Evolutionary conservation across 306 rosid genomes (phyloP), one percentile per base, ranked within the genome.

Genomic region (Prunus mira): DNA sequence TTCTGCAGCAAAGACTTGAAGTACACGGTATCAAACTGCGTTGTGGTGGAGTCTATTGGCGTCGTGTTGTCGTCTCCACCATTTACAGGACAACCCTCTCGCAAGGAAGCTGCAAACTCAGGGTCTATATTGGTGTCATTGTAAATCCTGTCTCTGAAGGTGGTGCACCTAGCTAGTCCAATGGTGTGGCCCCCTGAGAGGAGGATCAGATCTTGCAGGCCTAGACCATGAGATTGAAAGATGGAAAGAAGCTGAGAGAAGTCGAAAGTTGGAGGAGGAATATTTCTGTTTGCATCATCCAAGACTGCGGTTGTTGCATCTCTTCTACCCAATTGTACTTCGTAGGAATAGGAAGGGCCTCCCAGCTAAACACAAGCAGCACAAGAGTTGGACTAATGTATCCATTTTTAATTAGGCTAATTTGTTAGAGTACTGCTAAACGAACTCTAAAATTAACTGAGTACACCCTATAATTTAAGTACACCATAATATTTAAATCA

Each of bases 151-250:
- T 18, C 5, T 15, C 87, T 30, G 54, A 84, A 84, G 2, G 11
- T 28, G 41, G 22, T 28, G 75, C 85, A 84, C 28, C 72, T 68
- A 5, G 83, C 77, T 0, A 63, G 52, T 25, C 87, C 87, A 3
- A 84, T 65, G 65, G 78, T 77, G 75, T 84, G 87, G 9, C 80
- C 85, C 0, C 75, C 85, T 0, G 87, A 84, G 54, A 84, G 82
- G 38, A 56, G 57, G 9, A 81, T 67, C 1, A 84, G 85, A 72
- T 84, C 82, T 15, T 69, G 71, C 22, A 84, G 65, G 78, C 77
- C 63, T 14, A 81, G 78, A 5, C 85, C 82, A 17, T 84, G 87
- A 49, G 76, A n/a, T 73, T 84, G 84, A 51, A 84, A 84, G 73
- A n/a, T 84, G 14, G 84, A 67, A 2, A 80, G 71, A 41, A 84